These are phyloP conservation scores for Botrytis tulipae DNA, from an alignment of 2,329 filamentous ascomycete genomes.

Conservation along the genomic window DNA sequence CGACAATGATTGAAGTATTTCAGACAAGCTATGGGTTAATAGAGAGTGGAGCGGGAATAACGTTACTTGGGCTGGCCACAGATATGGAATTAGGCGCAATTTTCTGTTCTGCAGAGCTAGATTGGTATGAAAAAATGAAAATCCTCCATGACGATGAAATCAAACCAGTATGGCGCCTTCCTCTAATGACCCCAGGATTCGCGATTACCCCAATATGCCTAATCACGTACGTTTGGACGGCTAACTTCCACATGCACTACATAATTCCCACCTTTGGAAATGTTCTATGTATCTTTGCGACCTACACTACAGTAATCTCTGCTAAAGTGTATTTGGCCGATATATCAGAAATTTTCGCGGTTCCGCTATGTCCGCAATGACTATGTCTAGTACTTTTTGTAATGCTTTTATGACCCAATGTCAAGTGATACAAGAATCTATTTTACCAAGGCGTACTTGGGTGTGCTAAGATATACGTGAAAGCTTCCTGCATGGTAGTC, in stretches of 20 bases:
- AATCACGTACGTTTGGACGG: conserved; percentile 57
- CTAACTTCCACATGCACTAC: conserved; percentile 50
- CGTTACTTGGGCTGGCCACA: conserved; percentile 51
- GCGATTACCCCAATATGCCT: conserved; percentile 54
- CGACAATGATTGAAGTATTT: conserved; percentile 60
- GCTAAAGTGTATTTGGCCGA: conserved; percentile 52
- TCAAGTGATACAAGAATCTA: not conserved
- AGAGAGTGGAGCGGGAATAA: conserved; percentile 53
- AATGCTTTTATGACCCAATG: not conserved
- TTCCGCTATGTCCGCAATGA: conserved; percentile 41
- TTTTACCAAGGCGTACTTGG: not conserved
- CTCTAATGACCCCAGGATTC: conserved; percentile 53
- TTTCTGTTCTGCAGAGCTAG: not conserved
- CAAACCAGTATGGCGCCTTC: conserved; percentile 59
- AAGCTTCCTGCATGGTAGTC: not conserved
- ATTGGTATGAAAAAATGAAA: conserved; percentile 35
- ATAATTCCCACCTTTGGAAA: conserved; percentile 55
- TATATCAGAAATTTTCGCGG: conserved; percentile 39
- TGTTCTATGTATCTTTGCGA: conserved; percentile 49
- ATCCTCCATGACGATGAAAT: conserved; percentile 33
- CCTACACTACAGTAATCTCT: conserved; percentile 21
- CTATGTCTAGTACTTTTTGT: conserved; percentile 13
- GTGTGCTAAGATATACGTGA: rapidly evolving
- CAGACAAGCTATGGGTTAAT: conserved; percentile 51
- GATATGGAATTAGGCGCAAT: conserved; percentile 33